A percentile compares a stretch with the other conserved stretches of the same genome.
Conservation (phyloP, 106 monocot genomes). For the Chionographis japonica region DNA sequence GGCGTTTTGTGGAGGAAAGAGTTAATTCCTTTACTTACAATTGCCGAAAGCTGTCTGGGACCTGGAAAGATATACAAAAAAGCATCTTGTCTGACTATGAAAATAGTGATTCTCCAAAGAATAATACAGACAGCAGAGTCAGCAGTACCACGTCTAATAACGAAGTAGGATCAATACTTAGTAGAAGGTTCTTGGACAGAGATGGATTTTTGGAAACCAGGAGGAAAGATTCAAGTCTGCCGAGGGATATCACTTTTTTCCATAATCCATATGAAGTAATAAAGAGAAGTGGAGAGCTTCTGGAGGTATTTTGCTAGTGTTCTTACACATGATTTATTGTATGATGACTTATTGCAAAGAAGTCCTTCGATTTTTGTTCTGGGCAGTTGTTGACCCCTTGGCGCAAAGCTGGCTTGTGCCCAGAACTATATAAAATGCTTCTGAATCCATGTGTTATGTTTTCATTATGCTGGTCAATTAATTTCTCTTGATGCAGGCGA, state of each 20-base stretch:
- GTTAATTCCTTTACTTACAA: slow-evolving; percentile 32
- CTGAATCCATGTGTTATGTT: background rate
- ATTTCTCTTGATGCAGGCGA: slow-evolving; percentile 48
- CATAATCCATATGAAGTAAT: slow-evolving; percentile 64
- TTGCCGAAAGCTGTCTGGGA: slow-evolving; percentile 19
- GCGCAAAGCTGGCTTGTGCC: no score
- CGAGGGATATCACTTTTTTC: slow-evolving; percentile 35
- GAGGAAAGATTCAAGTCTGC: slow-evolving; percentile 22
- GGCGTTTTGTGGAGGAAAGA: slow-evolving; percentile 37
- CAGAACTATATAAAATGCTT: no score
- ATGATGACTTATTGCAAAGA: background rate
- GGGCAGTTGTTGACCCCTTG: no score
- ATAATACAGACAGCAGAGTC: slow-evolving; percentile 8
- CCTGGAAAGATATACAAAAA: slow-evolving; percentile 54
- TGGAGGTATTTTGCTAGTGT: slow-evolving; percentile 57
- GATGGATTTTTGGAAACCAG: slow-evolving; percentile 28
- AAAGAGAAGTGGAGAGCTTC: slow-evolving; percentile 83
- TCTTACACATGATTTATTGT: background rate
- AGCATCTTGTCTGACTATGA: slow-evolving; percentile 14
- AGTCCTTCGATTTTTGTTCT: background rate
- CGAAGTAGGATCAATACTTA: slow-evolving; percentile 8
- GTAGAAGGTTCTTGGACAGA: background rate
- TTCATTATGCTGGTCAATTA: background rate
- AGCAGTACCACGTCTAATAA: slow-evolving; percentile 1
- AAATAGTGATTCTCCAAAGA: slow-evolving; percentile 4